These are phyloP conservation scores for Penicillium sp. DNA, from an alignment of 2,329 filamentous ascomycete species.

Conservation along the genomic window DNA sequence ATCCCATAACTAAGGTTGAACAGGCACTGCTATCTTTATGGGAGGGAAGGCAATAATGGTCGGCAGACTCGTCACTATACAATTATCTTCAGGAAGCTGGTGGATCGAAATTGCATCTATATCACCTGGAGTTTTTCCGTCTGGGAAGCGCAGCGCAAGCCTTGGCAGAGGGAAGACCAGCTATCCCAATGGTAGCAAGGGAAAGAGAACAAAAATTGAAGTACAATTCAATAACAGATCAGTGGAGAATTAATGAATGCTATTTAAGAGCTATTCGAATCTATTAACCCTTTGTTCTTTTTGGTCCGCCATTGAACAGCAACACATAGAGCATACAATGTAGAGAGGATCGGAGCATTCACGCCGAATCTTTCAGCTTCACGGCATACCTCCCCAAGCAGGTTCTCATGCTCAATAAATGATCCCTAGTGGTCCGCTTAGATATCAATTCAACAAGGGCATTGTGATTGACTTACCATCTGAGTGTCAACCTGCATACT, in stretches of 20 bases:
- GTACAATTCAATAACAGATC: background rate
- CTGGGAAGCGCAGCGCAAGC: background rate
- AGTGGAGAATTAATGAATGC: background rate
- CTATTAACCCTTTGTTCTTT: background rate
- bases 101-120: too few relatives aligned
- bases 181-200: too few relatives aligned
- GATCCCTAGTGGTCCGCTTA: background rate
- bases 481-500: background rate
- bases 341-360: background rate
- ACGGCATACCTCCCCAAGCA: background rate
- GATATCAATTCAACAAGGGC: background rate
- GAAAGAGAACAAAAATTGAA: background rate
- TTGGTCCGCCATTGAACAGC: background rate
- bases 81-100: too few relatives aligned
- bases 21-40: too few relatives aligned
- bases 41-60: too few relatives aligned
- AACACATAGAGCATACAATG: background rate
- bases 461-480: background rate
- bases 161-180: background rate
- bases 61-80: too few relatives aligned
- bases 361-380: background rate
- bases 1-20: too few relatives aligned
- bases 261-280: background rate
- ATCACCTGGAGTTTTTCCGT: background rate
- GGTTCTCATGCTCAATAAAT: background rate